Evolutionary conservation across 2,329 filamentous ascomycete species (phyloP), one percentile per base, ranked within the genome.

Genomic region (Aspergillus sp.): DNA sequence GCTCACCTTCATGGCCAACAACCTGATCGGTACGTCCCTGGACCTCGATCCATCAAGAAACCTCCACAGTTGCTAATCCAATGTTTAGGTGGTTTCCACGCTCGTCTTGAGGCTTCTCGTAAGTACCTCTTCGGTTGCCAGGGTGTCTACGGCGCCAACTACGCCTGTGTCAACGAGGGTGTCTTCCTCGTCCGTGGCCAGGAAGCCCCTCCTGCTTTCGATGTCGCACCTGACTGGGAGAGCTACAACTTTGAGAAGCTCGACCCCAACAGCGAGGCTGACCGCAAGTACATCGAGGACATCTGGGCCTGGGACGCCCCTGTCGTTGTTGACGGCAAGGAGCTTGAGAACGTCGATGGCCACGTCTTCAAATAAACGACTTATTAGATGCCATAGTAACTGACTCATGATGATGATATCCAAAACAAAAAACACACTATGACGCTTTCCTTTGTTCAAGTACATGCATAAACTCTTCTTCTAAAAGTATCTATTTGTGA

Each of bases 1-100:
- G 74, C 83, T 95, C 79, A 90, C 89, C 74, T 99, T 99, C 90
- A 99, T 99, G 95, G 93, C 91, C 69, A 91, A 89, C 85, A 99
- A 99, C 87, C 83, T 98, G 79, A 93, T 99, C 76, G 93, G 85
- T 81, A 73, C 68, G 79, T 70, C 34, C 34, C 32, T 26, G 12
- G 0, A 17, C 15, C 4, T 49, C 8, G 9, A 4, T 36, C 20
- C 6, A 8, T 13, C 4, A 9, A 53, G 8, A 17, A 17, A 8
- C 41, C 15, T 15, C 3, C 30, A 45, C 24, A 36, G 9, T 30
- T 17, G 9, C 26, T 56, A 36, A 53, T 64, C n/a, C 9, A 44
- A 20, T 26, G 11, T 50, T 4, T 58, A 83, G 81, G 90, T 80
- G 95, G 95, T 77, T 96, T 99, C 87, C 96, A 97, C 83, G 85